A percentile compares a stretch with the other conserved stretches of the same genome.
Evolutionary conservation across 176 grass and related monocot species (phyloP).

Genomic region (Poa pratensis): DNA sequence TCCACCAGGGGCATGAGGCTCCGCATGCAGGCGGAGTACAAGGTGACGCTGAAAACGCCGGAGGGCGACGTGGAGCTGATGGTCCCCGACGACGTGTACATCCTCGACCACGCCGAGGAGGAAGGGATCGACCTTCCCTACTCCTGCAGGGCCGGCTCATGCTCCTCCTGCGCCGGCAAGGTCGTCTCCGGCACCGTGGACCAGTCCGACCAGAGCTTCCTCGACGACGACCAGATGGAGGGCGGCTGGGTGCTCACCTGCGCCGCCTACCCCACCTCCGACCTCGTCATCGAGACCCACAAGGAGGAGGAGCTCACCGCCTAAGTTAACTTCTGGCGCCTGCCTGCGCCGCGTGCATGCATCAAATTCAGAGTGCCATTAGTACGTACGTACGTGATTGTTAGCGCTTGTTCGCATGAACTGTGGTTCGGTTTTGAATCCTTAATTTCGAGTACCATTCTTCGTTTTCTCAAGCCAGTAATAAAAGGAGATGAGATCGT

Average conservation of each 20-base stretch:
- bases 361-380: no score
- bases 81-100: conserved; percentile 65
- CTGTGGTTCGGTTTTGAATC: no score
- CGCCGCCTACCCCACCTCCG: conserved; percentile 64
- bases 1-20: conserved; percentile 32
- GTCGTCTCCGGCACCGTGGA: conserved; percentile 58
- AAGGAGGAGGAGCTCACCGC: conserved; percentile 77
- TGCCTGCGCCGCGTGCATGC: no score
- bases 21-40: conserved; percentile 58
- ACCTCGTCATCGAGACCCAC: conserved; percentile 90
- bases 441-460: no score
- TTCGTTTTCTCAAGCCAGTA: no score
- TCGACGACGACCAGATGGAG: conserved; percentile 66
- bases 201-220: conserved; percentile 82
- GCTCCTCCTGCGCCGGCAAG: conserved; percentile 83
- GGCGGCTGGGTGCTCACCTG: conserved; percentile 74
- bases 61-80: conserved; percentile 58
- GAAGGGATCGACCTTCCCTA: conserved; percentile 68
- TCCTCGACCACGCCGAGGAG: conserved; percentile 75
- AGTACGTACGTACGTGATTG: no score
- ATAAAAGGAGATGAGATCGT: no score
- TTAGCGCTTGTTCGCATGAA: no score
- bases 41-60: conserved; percentile 67
- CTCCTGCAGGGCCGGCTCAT: conserved; percentile 73
- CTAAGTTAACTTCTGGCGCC: no score